These are phyloP conservation scores for Globisporangium alternatum DNA, from an alignment of 352 stramenopile genomes.

Conservation along the genomic window DNA sequence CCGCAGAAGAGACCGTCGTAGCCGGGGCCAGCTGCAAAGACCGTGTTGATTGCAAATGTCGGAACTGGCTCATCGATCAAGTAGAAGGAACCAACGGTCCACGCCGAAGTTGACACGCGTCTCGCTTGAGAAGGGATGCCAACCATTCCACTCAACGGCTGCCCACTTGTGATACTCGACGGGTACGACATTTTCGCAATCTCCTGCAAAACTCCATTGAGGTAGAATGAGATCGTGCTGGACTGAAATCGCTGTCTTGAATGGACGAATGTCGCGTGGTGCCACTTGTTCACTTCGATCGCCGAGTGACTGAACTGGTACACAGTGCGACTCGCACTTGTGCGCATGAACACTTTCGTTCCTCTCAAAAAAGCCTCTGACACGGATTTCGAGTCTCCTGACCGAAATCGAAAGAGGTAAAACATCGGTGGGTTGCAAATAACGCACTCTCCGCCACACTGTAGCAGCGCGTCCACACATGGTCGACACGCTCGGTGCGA, in stretches of 20 bases:
- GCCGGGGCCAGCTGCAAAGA: conserved; percentile 49
- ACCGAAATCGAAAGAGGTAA: conserved; percentile 70
- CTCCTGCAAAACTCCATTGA: conserved; percentile 66
- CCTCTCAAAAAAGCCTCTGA: conserved; percentile 67
- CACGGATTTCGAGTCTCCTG: conserved; percentile 63
- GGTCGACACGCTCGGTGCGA: conserved; percentile 56
- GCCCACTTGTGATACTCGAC: conserved; percentile 41
- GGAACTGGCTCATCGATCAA: conserved; percentile 58
- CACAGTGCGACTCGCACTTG: conserved; percentile 39
- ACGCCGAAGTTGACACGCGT: conserved; percentile 35
- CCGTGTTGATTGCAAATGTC: conserved; percentile 41
- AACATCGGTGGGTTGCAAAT: conserved; percentile 75
- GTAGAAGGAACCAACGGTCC: conserved; percentile 64
- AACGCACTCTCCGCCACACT: conserved; percentile 56
- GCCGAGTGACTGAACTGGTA: conserved; percentile 54
- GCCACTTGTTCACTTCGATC: conserved; percentile 40
- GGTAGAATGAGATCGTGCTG: conserved; percentile 53
- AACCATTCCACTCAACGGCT: conserved; percentile 57
- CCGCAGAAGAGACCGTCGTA: conserved; percentile 65
- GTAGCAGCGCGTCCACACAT: conserved; percentile 54
- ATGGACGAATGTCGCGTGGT: conserved; percentile 59
- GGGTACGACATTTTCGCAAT: conserved; percentile 71
- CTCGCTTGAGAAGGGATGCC: conserved; percentile 54
- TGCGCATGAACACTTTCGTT: conserved; percentile 63
- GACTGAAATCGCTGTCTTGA: conserved; percentile 68